Percentiles rank a stretch among this genome's conserved stretches.
phyloP scores from a whole-genome alignment of 441 rosid genomes.

The Rhodomyrtus psidioides region DNA sequence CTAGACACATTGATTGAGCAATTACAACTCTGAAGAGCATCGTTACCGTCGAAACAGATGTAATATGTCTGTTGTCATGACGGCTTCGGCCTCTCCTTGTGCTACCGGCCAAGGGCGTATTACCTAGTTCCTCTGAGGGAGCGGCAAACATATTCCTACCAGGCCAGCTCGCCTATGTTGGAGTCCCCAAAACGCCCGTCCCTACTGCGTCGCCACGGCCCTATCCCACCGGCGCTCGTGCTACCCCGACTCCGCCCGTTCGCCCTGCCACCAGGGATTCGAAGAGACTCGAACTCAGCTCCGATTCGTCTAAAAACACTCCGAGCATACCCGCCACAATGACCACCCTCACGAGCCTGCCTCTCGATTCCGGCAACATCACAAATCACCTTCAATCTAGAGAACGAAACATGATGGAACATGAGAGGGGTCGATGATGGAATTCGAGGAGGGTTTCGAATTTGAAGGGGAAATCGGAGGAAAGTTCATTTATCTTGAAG shows the following conservation, averaged over 20 bases:
- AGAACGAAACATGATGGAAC: background rate
- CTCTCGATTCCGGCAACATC: constrained; percentile 64
- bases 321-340: constrained; percentile 32
- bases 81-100: too few species aligned
- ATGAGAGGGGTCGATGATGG: too few species aligned
- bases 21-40: too few species aligned
- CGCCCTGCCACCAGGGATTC: constrained; percentile 16
- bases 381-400: background rate
- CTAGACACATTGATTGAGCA: too few species aligned
- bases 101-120: too few species aligned
- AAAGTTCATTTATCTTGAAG: too few species aligned
- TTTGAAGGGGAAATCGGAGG: too few species aligned
- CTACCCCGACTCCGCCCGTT: background rate
- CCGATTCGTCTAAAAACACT: constrained; percentile 26
- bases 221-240: constrained; percentile 3
- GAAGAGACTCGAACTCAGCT: background rate
- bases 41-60: too few species aligned
- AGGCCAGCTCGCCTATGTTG: constrained; percentile 19
- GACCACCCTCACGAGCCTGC: constrained; percentile 40
- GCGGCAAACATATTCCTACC: too few species aligned
- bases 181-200: constrained; percentile 29
- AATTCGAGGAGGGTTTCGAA: too few species aligned
- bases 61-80: too few species aligned
- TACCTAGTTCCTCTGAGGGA: too few species aligned
- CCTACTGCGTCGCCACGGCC: constrained; percentile 17